Percentiles rank a stretch among this genome's conserved stretches.
These are phyloP conservation scores for Lathyrus aphaca DNA, from an alignment of 306 rosid genomes.

Conservation along the genomic window DNA sequence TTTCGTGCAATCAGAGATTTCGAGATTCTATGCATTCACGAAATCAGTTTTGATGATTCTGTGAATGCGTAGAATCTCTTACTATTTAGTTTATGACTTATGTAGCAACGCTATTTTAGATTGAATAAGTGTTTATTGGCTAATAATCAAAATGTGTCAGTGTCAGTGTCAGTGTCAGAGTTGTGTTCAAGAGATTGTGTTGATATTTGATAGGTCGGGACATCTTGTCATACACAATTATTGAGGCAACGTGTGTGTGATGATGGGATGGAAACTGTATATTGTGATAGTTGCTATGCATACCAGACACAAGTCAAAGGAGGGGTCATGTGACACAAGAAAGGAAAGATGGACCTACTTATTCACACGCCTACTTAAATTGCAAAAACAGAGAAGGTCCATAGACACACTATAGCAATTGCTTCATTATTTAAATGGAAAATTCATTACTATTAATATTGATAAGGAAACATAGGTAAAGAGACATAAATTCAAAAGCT, in stretches of 20 bases:
- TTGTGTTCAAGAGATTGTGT: neutral
- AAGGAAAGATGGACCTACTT: constrained; percentile 41
- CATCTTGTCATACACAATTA: constrained; percentile 36
- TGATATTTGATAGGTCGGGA: neutral
- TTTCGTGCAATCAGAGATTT: fast-evolving
- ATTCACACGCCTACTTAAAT: constrained; percentile 12
- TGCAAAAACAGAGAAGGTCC: constrained; percentile 38
- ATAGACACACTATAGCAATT: neutral
- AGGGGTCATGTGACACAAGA: constrained; percentile 32
- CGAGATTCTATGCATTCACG: neutral
- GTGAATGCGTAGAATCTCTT: neutral
- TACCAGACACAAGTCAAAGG: constrained; percentile 35
- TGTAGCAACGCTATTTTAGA: neutral
- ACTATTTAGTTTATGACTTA: neutral
- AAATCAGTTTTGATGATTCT: neutral
- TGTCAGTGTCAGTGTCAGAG: neutral
- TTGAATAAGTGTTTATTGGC: neutral
- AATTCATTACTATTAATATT: neutral
- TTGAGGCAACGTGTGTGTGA: constrained; percentile 34
- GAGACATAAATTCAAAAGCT: constrained; percentile 19
- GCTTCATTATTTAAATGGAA: constrained; percentile 17
- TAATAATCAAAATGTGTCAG: neutral
- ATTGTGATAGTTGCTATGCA: constrained; percentile 20
- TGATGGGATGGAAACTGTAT: constrained; percentile 32
- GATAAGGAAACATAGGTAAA: constrained; percentile 14